Conservation (phyloP, 2,329 filamentous ascomycete species). For the Fusarium fracticaudum region DNA sequence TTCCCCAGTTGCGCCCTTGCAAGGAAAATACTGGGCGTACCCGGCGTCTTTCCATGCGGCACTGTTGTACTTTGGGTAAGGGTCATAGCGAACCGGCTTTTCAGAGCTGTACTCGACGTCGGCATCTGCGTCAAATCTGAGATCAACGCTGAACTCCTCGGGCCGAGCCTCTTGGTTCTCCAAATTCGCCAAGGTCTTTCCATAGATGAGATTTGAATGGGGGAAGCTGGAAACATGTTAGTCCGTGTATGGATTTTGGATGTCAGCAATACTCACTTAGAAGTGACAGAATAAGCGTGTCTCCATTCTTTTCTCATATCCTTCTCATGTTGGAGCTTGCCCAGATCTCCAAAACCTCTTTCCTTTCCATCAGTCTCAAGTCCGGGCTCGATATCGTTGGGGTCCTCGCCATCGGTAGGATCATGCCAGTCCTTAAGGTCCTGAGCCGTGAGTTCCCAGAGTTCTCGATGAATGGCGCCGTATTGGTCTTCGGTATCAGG, state of each 20-base stretch:
- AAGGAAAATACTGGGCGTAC: conserved; percentile 69
- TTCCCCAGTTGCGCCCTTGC: conserved; percentile 70
- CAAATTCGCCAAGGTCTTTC: conserved; percentile 62
- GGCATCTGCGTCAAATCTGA: conserved; percentile 48
- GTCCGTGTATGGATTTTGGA: neutral
- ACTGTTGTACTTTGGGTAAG: conserved; percentile 77
- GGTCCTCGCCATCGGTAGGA: conserved; percentile 48
- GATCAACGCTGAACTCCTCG: conserved; percentile 43
- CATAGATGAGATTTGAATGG: conserved; percentile 64
- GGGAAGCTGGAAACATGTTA: conserved; percentile 50
- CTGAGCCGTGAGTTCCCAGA: conserved; percentile 50
- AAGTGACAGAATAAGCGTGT: conserved; percentile 52
- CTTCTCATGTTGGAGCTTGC: conserved; percentile 52
- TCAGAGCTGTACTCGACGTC: conserved; percentile 54
- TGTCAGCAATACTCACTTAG: conserved; percentile 48
- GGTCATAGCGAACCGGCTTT: conserved; percentile 69
- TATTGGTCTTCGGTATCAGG: conserved; percentile 17
- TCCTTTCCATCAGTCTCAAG: conserved; percentile 50
- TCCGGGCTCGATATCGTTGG: conserved; percentile 49
- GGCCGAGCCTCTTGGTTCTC: conserved; percentile 52
- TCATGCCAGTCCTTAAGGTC: conserved; percentile 51
- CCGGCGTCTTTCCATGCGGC: conserved; percentile 65
- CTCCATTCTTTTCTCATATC: conserved; percentile 55
- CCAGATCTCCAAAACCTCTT: conserved; percentile 46
- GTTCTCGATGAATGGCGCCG: conserved; percentile 29